Evolutionary conservation across 2,329 filamentous ascomycete species (phyloP), one percentile per base, ranked within the genome.

Genomic region (Talaromyces rugulosus): DNA sequence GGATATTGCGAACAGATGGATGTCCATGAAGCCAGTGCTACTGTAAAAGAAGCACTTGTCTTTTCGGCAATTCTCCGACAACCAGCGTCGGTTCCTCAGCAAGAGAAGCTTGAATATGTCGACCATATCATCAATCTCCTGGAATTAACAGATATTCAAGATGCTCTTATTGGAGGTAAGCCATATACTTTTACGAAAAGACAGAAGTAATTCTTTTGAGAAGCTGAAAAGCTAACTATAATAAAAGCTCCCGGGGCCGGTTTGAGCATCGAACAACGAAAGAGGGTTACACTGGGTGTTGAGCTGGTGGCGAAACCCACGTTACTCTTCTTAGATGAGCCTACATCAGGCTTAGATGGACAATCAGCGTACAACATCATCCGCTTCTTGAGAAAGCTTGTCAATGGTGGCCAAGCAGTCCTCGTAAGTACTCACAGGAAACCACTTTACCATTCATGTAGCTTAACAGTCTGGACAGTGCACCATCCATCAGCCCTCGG

Each of bases 401-500:
- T 87, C 7, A 83, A 85, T 56, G 82, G 82, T 1, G 88, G 88
- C 0, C 88, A 90, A 67, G 87, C 88, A 4, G 83, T 90, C 1
- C 75, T 90, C 0, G 86, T 86, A 62, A 61, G 65, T 62, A 11
- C 28, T 56, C 5, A 11, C 12, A 11, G 30, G 12, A 33, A 1
- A 11, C 27, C 23, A 36, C 4, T 16, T 1, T 11, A 36, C 3
- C 11, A 66, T 40, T 56, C 34, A 42, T 28, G 2, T 27, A 12
- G 3, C 9, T 56, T 36, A 55, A 34, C 8, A 31, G 1, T 5
- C 30, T 7, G 47, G 5, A 31, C 18, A 74, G 71, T 75, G 73
- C 63, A 90, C 88, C 0, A 90, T 90, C 47, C 88, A 90, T 66
- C 88, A 90, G 71, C 88, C 88, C 0, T 88, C 86, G 1, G 85